These are phyloP conservation scores for Rhizomucor miehei DNA, from an alignment of 371 early-diverging fungal genomes.

Conservation along the genomic window DNA sequence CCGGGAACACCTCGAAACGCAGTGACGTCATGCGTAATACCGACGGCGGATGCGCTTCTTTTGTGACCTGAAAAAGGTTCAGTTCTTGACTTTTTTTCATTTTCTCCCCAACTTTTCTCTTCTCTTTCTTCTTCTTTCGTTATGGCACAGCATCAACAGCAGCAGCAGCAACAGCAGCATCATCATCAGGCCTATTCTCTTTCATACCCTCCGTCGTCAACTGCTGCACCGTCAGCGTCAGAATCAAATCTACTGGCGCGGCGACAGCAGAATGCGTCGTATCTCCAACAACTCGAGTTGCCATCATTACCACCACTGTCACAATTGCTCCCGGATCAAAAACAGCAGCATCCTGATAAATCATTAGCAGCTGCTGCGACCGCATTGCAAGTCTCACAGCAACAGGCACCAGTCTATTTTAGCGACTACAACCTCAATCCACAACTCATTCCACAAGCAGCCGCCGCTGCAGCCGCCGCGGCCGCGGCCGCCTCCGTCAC, in stretches of 20 bases:
- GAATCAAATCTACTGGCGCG: constrained; percentile 26
- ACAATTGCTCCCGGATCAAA: constrained; percentile 18
- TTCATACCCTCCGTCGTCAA: background rate
- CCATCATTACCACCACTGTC: constrained; percentile 35
- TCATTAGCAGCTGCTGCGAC: background rate
- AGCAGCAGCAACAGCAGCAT: background rate
- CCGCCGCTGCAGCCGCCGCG: background rate
- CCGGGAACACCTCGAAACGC: background rate
- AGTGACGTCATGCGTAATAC: constrained; percentile 9
- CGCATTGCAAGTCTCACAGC: background rate
- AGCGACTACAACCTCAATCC: background rate
- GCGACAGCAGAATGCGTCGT: constrained; percentile 32
- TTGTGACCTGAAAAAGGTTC: background rate
- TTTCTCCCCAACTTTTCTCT: constrained; percentile 1
- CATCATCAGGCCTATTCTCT: background rate
- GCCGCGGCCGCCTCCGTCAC: background rate
- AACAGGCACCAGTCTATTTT: background rate
- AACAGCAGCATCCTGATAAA: background rate
- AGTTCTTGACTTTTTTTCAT: background rate
- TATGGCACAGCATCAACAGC: background rate
- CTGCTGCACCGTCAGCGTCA: background rate
- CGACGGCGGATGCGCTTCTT: background rate
- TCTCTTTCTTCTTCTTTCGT: constrained; percentile 1
- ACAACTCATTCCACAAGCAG: constrained; percentile 1
- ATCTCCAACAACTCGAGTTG: constrained; percentile 29